Evolutionary conservation across 352 stramenopile genomes (phyloP).

Genomic region (Phytophthora tentaculata): DNA sequence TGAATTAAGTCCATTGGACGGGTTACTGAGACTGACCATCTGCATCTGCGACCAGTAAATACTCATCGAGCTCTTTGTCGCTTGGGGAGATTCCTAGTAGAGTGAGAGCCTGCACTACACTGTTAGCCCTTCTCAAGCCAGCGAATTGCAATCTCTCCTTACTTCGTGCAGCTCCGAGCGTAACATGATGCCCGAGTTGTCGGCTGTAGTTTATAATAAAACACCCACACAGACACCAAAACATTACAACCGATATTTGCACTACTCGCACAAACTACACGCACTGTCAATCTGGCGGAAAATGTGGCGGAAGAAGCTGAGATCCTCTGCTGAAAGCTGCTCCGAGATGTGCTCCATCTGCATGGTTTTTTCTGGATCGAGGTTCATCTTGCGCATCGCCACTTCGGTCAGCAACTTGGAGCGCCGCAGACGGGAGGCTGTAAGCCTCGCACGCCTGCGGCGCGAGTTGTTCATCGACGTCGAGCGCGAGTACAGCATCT

Average conservation of each 20-base stretch:
- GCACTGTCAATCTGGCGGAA: slow-evolving; percentile 73
- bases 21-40: slow-evolving; percentile 44
- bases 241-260: not conserved
- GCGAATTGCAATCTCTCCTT: not conserved
- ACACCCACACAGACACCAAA: not conserved
- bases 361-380: slow-evolving; percentile 66
- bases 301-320: slow-evolving; percentile 73
- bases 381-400: slow-evolving; percentile 66
- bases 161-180: slow-evolving; percentile 71
- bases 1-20: no score
- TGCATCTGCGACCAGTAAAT: slow-evolving; percentile 65
- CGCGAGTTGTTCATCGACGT: slow-evolving; percentile 52
- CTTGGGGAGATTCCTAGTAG: slow-evolving; percentile 62
- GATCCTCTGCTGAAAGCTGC: slow-evolving; percentile 59
- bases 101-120: slow-evolving; percentile 44
- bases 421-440: slow-evolving; percentile 53
- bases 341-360: slow-evolving; percentile 65
- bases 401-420: slow-evolving; percentile 67
- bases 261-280: no score
- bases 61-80: slow-evolving; percentile 74
- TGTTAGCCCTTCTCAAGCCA: not conserved
- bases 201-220: slow-evolving; percentile 29
- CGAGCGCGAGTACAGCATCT: slow-evolving; percentile 52
- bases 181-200: slow-evolving; percentile 69
- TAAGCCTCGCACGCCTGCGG: slow-evolving; percentile 58